Evolutionary conservation across 768 basidiomycete genomes (phyloP), one percentile per base, ranked within the genome.

Genomic region (Phanerochaete carnosa): DNA sequence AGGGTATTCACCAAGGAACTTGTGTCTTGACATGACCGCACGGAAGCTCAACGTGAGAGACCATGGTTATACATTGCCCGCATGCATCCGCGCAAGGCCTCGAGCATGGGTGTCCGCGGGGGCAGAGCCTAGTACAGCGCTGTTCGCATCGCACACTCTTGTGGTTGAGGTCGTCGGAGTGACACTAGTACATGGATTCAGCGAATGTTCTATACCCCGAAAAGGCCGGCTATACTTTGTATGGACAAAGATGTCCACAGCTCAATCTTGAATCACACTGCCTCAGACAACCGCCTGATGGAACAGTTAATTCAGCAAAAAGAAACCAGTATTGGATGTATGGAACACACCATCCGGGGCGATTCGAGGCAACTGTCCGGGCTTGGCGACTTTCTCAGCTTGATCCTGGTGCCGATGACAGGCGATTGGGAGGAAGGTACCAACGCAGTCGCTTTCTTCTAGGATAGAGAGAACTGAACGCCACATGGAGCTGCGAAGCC

Each of bases 201-300:
- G 45, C 45, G 16, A 35, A 6, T 28, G 4, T 2, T 3, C 7
- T 22, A 29, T 15, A 29, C 1, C 28, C 25, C 15, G 19, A 9
- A 23, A 29, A 23, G n/a, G 30, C 6, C 7, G 12, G 1, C 55
- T 69, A 32, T 68, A 85, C 86, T 72, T 83, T 83, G 62, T 77
- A 86, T 0, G 84, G 83, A 66, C 88, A 90, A 3, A 77, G 69
- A 67, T 90, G 88, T 2, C 88, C 88, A 64, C 88, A 90, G 26
- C 72, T 68, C 32, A 90, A 71, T 16, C 76, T 73, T 12, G 74
- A 73, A 35, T 79, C 77, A 60, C 88, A 90, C 5, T 80, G 75
- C 23, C 71, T 72, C 54, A 87, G 71, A 67, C 88, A 90, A 1
- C 88, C 88, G 30, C 88, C 87, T 85, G 84, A 26, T 50, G 9